Conservation (phyloP, 495 filamentous ascomycete genomes). For the Oleoguttula mirabilis region DNA sequence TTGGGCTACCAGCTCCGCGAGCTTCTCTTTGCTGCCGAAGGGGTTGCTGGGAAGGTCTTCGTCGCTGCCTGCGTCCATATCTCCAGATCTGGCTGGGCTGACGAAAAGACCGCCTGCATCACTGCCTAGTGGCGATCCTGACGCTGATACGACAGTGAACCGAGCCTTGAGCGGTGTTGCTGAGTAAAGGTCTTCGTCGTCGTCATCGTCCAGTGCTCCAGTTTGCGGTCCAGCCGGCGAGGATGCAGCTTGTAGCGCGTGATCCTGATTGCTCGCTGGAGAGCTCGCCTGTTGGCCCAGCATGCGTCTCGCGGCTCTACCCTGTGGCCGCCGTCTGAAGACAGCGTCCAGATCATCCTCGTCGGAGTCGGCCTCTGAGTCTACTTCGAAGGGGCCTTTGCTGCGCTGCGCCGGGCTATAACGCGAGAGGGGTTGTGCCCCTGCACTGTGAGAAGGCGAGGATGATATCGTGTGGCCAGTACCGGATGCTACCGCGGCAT, state of each 20-base stretch:
- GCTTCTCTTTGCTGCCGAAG: conserved; percentile 11
- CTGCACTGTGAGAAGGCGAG: not conserved
- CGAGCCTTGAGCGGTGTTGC: conserved; percentile 6
- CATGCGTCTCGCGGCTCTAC: conserved; percentile 14
- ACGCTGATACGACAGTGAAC: not conserved
- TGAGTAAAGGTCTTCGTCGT: conserved; percentile 18
- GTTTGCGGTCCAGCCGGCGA: not conserved
- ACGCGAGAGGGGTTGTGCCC: not conserved
- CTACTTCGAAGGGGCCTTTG: not conserved
- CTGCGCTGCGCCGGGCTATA: not conserved
- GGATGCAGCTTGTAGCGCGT: not conserved
- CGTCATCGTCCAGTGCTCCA: not conserved
- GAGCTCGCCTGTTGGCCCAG: not conserved
- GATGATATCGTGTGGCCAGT: not conserved
- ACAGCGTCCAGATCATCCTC: conserved; percentile 4
- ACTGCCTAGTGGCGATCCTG: conserved; percentile 4
- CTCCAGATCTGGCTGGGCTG: conserved; percentile 14
- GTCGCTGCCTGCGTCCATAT: conserved; percentile 3
- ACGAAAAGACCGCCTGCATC: conserved; percentile 14
- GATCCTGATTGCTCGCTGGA: not conserved
- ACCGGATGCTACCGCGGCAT: not conserved
- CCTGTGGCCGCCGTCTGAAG: conserved; percentile 12
- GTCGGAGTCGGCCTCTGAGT: not conserved
- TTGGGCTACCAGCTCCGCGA: conserved; percentile 19
- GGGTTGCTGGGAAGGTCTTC: conserved; percentile 11